Conservation (phyloP, 495 filamentous ascomycete species). For the Oleoguttula mirabilis region DNA sequence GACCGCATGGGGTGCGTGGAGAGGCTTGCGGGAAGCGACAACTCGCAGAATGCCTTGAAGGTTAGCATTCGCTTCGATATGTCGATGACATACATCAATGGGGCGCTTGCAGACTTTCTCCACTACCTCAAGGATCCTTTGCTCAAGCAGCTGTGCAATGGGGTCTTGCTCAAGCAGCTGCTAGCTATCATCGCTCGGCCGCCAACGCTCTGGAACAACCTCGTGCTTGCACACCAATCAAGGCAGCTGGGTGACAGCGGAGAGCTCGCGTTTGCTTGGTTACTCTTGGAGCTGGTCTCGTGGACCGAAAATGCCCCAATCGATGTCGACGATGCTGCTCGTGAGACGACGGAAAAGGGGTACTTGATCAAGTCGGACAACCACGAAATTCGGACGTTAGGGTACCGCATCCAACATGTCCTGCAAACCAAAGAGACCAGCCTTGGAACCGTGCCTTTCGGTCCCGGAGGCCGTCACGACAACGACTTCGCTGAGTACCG, state of each 20-base stretch:
- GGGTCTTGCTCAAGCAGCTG: slow-evolving; percentile 43
- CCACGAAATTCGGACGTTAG: too few relatives aligned
- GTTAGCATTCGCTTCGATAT: slow-evolving; percentile 38
- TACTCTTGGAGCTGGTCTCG: slow-evolving; percentile 44
- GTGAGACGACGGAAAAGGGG: too few relatives aligned
- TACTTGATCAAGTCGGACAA: too few relatives aligned
- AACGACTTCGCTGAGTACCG: slow-evolving; percentile 58
- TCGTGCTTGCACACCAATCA: slow-evolving; percentile 35
- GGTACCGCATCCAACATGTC: too few relatives aligned
- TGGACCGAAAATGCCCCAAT: slow-evolving; percentile 25
- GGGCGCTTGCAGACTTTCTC: slow-evolving; percentile 6
- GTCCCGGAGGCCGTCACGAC: slow-evolving; percentile 63
- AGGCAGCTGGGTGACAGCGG: slow-evolving; percentile 31
- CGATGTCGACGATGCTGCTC: too few relatives aligned
- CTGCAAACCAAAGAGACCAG: too few relatives aligned
- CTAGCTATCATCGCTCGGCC: slow-evolving; percentile 44
- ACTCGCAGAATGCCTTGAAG: slow-evolving; percentile 38
- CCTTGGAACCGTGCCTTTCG: slow-evolving; percentile 2
- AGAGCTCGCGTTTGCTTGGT: slow-evolving; percentile 44
- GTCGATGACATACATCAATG: slow-evolving; percentile 41
- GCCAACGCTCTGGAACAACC: slow-evolving; percentile 47
- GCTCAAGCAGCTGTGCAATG: slow-evolving; percentile 43
- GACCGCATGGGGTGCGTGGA: slow-evolving; percentile 43
- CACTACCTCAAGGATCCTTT: slow-evolving; percentile 23
- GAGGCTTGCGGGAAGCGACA: slow-evolving; percentile 39